Evolutionary conservation across 768 basidiomycete species (phyloP).

Genomic region (Nidularia sp.): DNA sequence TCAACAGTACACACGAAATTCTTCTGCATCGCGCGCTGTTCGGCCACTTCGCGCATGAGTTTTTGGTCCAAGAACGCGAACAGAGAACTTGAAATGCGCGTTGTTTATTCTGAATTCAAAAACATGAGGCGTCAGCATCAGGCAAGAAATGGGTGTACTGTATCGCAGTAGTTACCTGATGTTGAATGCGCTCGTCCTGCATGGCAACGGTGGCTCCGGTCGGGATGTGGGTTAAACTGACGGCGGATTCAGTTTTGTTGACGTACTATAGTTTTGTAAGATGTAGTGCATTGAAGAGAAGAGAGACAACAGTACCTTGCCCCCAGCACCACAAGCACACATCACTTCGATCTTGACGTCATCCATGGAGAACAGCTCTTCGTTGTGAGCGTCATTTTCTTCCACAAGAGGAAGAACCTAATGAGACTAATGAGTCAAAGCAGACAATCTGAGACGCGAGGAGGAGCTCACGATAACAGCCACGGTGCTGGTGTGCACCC

Average conservation of each 20-base stretch:
- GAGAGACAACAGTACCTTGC: constrained; percentile 18
- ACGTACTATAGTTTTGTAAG: constrained; percentile 68
- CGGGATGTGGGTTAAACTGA: constrained; percentile 88
- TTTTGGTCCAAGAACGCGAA: constrained; percentile 79
- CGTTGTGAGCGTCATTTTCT: constrained; percentile 45
- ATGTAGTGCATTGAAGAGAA: too few species aligned
- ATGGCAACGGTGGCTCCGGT: constrained; percentile 94
- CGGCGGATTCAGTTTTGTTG: constrained; percentile 97
- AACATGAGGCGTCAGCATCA: too few species aligned
- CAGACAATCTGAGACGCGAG: too few species aligned
- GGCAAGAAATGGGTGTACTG: background rate
- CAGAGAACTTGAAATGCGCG: constrained; percentile 89
- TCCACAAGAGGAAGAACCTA: constrained; percentile 62
- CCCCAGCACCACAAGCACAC: constrained; percentile 93
- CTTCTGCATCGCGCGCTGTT: constrained; percentile 63
- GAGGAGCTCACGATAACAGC: constrained; percentile 59
- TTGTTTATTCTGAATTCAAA: constrained; percentile 67
- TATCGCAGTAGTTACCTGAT: constrained; percentile 54
- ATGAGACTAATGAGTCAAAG: too few species aligned
- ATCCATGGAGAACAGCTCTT: constrained; percentile 75
- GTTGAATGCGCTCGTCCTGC: constrained; percentile 97
- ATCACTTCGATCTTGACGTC: constrained; percentile 93
- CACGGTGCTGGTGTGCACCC: constrained; percentile 91
- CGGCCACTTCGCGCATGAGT: constrained; percentile 63
- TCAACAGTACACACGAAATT: constrained; percentile 79